A percentile compares a stretch with the other conserved stretches of the same genome.
phyloP scores from a whole-genome alignment of 768 basidiomycete genomes.

The Phanerochaete sordida region DNA sequence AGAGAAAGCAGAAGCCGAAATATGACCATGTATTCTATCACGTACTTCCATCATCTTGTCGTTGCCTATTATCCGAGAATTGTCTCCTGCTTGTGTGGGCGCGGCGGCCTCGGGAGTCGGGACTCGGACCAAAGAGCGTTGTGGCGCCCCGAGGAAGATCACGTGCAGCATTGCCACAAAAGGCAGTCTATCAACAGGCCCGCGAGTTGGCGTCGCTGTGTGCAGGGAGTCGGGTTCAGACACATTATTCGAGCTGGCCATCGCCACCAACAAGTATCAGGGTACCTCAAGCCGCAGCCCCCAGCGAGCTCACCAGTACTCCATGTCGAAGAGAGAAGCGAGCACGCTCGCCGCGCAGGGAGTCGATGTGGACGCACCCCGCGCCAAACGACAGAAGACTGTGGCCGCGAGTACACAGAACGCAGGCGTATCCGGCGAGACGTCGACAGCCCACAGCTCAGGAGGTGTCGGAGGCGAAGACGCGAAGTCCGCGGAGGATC shows the following conservation, averaged over 20 bases:
- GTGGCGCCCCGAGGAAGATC: background rate
- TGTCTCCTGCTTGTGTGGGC: no score
- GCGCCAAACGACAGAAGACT: constrained; percentile 46
- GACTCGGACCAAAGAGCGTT: background rate
- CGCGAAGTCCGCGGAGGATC: constrained; percentile 23
- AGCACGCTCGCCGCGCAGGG: constrained; percentile 33
- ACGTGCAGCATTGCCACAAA: background rate
- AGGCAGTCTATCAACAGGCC: constrained; percentile 1
- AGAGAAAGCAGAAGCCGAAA: no score
- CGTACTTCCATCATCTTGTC: no score
- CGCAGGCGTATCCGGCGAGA: constrained; percentile 18
- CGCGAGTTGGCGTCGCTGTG: background rate
- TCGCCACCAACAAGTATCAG: background rate
- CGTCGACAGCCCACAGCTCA: constrained; percentile 29
- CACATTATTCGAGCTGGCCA: constrained; percentile 1
- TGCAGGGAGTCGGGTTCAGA: constrained; percentile 1
- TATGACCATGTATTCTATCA: no score
- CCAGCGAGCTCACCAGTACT: background rate
- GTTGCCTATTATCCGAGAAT: no score
- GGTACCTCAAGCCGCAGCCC: background rate
- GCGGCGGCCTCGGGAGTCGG: no score
- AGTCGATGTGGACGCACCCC: constrained; percentile 42
- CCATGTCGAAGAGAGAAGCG: constrained; percentile 52
- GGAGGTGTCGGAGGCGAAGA: constrained; percentile 25
- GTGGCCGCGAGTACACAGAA: background rate